These are phyloP conservation scores for Dactylellina parvicollis DNA, from an alignment of 2,329 filamentous ascomycete species.

Conservation along the genomic window DNA sequence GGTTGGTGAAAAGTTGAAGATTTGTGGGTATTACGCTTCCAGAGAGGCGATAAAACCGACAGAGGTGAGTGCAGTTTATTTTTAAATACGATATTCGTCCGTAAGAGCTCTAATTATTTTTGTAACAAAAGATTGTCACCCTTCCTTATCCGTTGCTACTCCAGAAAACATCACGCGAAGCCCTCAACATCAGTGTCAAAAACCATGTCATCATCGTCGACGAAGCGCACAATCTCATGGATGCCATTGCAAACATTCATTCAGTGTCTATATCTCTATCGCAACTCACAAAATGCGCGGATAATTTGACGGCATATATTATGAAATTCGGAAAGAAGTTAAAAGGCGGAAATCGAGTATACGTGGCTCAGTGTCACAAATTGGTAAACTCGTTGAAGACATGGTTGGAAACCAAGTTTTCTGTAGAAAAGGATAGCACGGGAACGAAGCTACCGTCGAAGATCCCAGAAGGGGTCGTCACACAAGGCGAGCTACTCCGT, in stretches of 20 bases:
- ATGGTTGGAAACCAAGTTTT: conserved; percentile 70
- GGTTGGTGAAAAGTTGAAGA: conserved; percentile 78
- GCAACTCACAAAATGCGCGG: conserved; percentile 77
- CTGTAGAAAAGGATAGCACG: conserved; percentile 56
- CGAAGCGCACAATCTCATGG: conserved; percentile 97
- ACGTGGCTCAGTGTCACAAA: conserved; percentile 85
- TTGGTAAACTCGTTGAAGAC: conserved; percentile 80
- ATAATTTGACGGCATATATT: conserved; percentile 82
- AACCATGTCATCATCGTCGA: conserved; percentile 94
- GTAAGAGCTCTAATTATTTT: background rate
- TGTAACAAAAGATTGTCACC: conserved; percentile 74
- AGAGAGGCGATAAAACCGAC: conserved; percentile 81
- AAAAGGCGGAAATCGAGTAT: conserved; percentile 89
- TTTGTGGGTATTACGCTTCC: conserved; percentile 98
- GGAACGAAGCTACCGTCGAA: conserved; percentile 61
- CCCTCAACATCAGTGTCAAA: conserved; percentile 84
- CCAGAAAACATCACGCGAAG: conserved; percentile 86
- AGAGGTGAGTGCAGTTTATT: conserved; percentile 66
- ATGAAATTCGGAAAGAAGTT: conserved; percentile 87
- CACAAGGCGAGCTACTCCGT: conserved; percentile 76
- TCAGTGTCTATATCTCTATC: conserved; percentile 78
- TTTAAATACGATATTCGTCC: background rate
- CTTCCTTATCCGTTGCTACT: conserved; percentile 90
- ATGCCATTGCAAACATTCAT: conserved; percentile 87
- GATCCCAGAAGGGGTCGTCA: conserved; percentile 72